Conservation (phyloP, 176 grass and related monocot species). For the Avena insularis region DNA sequence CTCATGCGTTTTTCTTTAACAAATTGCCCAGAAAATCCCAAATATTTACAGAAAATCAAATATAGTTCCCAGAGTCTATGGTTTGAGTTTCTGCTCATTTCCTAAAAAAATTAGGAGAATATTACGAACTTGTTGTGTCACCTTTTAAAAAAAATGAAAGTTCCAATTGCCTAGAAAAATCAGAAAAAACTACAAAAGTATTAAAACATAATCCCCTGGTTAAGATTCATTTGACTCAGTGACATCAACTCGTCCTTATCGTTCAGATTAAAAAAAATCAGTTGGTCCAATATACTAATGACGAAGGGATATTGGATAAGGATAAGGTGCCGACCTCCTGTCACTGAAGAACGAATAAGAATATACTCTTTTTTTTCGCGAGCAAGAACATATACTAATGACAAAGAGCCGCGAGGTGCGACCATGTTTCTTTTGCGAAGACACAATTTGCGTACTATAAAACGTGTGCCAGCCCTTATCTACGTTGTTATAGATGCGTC, state of each 20-base stretch:
- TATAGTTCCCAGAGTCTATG: too few relatives aligned
- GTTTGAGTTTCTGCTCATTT: too few relatives aligned
- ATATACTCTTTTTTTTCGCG: neutral
- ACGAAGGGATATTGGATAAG: neutral
- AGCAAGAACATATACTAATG: neutral
- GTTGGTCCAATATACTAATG: too few relatives aligned
- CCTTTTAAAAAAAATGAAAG: too few relatives aligned
- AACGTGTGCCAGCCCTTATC: constrained; percentile 1
- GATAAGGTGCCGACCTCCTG: neutral
- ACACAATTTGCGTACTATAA: neutral
- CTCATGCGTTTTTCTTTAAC: too few relatives aligned
- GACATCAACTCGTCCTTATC: neutral
- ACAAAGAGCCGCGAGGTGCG: neutral
- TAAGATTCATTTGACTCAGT: neutral
- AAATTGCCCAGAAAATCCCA: too few relatives aligned
- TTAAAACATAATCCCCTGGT: neutral
- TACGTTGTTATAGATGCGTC: neutral
- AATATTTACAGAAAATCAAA: too few relatives aligned
- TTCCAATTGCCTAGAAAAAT: too few relatives aligned
- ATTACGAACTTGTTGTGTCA: too few relatives aligned
- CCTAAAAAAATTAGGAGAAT: too few relatives aligned
- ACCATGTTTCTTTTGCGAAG: neutral
- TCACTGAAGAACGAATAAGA: neutral
- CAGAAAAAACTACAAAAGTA: too few relatives aligned
- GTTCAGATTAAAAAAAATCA: neutral